Evolutionary conservation across 116 monocot species (phyloP), one percentile per base, ranked within the genome.

Genomic region (Trichopus zeylanicus): DNA sequence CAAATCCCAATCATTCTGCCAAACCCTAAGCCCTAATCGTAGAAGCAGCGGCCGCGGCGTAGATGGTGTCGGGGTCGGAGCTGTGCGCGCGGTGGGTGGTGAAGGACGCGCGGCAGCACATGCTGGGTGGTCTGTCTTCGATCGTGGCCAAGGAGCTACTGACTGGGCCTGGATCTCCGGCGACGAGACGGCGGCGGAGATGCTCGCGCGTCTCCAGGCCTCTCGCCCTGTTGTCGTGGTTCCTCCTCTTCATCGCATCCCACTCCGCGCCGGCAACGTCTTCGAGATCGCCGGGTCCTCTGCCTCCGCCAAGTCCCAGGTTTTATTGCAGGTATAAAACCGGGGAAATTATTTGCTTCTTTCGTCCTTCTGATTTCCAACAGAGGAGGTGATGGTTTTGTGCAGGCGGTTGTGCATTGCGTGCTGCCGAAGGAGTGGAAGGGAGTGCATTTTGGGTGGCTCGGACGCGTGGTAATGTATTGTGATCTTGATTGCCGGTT

Each of bases 241-340:
- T 22, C 84, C 75, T 23, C 79, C 84, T 15, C 84, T 97, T 62
- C 91, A 91, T 61, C 87, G 84, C 57, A 61, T 82, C 48, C 84
- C 91, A 7, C 83, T 97, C 53, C 80, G 84, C 56, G 64, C 59
- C 30, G 87, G 97, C 70, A 80, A 84, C 52, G 79, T 91, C 61
- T 84, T 97, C 65, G 97, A 97, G 87, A 81, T 97, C 84, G 65
- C 74, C 31, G 97, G 97, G 26, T 79, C 97, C 6, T 90, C 87
- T 16, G 64, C 78, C 37, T 90, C 97, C 29, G 86, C 74, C 68
- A 97, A 97, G 42, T 81, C 86, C 20, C 79, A 90, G 48, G 55
- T 87, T 27, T 79, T 97, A n/a, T 49, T 97, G 25, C 76, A 87
- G 84, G 95, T 84, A 59, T n/a, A 0, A 3, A 22, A 4, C 21